Percentiles rank a stretch among this genome's conserved stretches.
Conservation (phyloP, 225 moss, liverwort and hornwort species). For the Sphagnum contortum region DNA sequence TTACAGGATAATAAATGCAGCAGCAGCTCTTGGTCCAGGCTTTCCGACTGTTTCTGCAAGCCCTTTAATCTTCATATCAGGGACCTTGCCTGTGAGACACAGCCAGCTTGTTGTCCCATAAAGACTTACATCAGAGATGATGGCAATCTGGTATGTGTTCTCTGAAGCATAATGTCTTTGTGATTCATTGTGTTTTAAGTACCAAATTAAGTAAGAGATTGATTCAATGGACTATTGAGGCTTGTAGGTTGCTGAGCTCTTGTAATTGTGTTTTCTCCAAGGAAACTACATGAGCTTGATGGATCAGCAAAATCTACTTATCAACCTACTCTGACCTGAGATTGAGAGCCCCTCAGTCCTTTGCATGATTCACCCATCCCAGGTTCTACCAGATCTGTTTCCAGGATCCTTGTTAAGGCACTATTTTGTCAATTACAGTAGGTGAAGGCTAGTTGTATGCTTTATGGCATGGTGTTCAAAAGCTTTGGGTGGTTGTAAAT, state of each 20-base stretch:
- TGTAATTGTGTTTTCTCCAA: slow-evolving; percentile 43
- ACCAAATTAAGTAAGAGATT: neutral
- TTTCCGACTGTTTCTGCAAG: slow-evolving; percentile 49
- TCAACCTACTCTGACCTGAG: slow-evolving; percentile 72
- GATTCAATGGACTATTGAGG: neutral
- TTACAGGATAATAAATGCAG: slow-evolving; percentile 16
- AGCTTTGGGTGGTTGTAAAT: slow-evolving; percentile 8
- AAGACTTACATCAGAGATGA: slow-evolving; percentile 41
- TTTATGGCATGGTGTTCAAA: slow-evolving; percentile 1
- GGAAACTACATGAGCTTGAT: slow-evolving; percentile 70
- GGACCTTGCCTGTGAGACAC: slow-evolving; percentile 54
- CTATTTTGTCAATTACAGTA: too few relatives aligned
- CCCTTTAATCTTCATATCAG: slow-evolving; percentile 43
- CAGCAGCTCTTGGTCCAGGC: slow-evolving; percentile 51
- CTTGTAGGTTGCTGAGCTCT: slow-evolving; percentile 47
- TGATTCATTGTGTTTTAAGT: neutral
- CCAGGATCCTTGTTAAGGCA: too few relatives aligned
- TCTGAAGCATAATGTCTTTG: neutral
- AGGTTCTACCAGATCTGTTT: too few relatives aligned
- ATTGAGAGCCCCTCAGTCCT: slow-evolving; percentile 12
- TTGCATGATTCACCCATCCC: slow-evolving; percentile 7
- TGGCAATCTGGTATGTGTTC: slow-evolving; percentile 36
- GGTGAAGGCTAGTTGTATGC: slow-evolving; percentile 4
- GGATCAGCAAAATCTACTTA: slow-evolving; percentile 67
- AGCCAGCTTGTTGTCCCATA: slow-evolving; percentile 48